phyloP scores from a whole-genome alignment of 2,329 filamentous ascomycete species.

The Chaetothyriales sp. region DNA sequence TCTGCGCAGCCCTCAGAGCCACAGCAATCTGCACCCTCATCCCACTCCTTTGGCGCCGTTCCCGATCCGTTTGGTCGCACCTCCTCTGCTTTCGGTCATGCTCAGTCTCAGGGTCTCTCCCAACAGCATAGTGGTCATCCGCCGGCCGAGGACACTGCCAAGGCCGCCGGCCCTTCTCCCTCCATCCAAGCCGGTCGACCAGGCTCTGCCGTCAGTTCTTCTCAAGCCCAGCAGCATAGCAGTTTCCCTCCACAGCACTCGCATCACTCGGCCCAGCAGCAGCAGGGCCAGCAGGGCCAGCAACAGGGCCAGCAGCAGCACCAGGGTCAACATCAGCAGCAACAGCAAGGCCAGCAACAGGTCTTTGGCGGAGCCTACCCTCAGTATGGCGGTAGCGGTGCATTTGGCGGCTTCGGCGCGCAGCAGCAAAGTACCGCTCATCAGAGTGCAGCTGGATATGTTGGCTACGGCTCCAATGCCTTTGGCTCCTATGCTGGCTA shows the following conservation, averaged over 20 bases:
- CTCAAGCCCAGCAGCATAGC: constrained; percentile 28
- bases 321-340: constrained; percentile 11
- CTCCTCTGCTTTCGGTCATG: constrained; percentile 40
- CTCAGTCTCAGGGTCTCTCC: constrained; percentile 37
- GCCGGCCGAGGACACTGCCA: constrained; percentile 35
- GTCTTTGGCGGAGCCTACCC: constrained; percentile 16
- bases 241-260: constrained; percentile 9
- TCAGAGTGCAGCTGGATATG: constrained; percentile 13
- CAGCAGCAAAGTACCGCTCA: constrained; percentile 10
- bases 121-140: constrained; percentile 28
- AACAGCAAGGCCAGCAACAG: constrained; percentile 25
- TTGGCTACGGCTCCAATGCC: constrained; percentile 14
- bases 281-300: constrained; percentile 24
- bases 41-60: constrained; percentile 37
- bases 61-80: constrained; percentile 46
- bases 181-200: constrained; percentile 48
- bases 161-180: constrained; percentile 44
- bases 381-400: constrained; percentile 13
- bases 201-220: constrained; percentile 46
- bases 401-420: constrained; percentile 7
- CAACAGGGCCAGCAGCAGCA: constrained; percentile 3
- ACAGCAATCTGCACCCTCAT: constrained; percentile 35
- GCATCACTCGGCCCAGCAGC: constrained; percentile 33
- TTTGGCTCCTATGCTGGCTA: constrained; percentile 17
- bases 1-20: constrained; percentile 41